phyloP scores from a whole-genome alignment of 352 stramenopile species.

The Phytophthora kernoviae region DNA sequence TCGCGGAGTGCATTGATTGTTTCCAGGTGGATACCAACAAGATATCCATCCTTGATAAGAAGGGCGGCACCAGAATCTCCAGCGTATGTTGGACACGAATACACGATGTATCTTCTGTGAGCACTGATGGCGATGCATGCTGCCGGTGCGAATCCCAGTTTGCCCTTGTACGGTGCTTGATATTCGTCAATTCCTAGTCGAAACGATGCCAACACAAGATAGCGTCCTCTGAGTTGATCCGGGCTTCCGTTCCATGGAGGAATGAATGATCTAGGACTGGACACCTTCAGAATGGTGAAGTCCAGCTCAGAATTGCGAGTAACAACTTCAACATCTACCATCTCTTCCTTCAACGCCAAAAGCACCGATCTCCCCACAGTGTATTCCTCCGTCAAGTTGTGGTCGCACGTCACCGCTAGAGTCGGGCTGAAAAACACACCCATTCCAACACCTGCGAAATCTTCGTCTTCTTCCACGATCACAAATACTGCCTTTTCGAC shows the following conservation, averaged over 20 bases:
- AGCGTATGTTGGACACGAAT: no score
- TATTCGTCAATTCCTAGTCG: constrained; percentile 28
- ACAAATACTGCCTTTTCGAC: constrained; percentile 5
- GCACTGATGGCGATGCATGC: no score
- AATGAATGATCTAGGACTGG: constrained; percentile 6
- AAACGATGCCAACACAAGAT: constrained; percentile 30
- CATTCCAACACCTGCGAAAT: neutral
- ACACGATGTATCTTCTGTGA: no score
- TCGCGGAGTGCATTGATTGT: constrained; percentile 29
- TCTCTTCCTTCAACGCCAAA: constrained; percentile 25
- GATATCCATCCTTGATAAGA: constrained; percentile 28
- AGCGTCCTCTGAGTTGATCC: constrained; percentile 9
- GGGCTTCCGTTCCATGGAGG: constrained; percentile 11
- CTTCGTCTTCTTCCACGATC: constrained; percentile 6
- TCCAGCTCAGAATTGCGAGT: constrained; percentile 9
- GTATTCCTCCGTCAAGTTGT: constrained; percentile 21
- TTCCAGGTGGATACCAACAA: constrained; percentile 33
- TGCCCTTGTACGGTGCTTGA: constrained; percentile 10
- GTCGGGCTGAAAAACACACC: constrained; percentile 13
- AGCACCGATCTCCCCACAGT: constrained; percentile 23
- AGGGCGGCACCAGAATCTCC: constrained; percentile 13
- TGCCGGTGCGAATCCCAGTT: constrained; percentile 12
- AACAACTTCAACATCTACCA: constrained; percentile 17
- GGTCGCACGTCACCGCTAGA: no score
- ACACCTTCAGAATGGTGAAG: constrained; percentile 10